These are phyloP conservation scores for Gymnopilus junonius DNA, from an alignment of 768 basidiomycete genomes.

Conservation along the genomic window DNA sequence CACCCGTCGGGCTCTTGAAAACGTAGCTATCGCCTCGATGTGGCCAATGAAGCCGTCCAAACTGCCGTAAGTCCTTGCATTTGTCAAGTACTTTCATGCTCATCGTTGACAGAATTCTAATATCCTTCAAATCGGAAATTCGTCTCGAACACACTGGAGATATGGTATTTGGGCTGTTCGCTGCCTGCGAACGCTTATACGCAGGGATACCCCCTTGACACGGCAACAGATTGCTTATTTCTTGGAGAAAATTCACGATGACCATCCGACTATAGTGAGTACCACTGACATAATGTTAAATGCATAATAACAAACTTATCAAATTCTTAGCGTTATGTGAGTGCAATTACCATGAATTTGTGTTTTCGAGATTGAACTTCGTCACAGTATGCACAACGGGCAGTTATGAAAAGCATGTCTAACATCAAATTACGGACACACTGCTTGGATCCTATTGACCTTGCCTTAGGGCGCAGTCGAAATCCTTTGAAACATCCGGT, in stretches of 20 bases:
- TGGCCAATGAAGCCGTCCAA: conserved; percentile 45
- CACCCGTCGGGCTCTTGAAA: conserved; percentile 43
- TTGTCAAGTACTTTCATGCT: neutral
- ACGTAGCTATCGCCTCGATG: conserved; percentile 48
- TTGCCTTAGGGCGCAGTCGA: conserved; percentile 62
- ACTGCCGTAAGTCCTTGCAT: conserved; percentile 43
- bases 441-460: conserved; percentile 54
- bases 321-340: conserved; percentile 58
- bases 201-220: conserved; percentile 62
- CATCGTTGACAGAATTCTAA: conserved; percentile 38
- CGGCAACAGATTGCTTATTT: conserved; percentile 58
- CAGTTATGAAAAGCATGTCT: conserved; percentile 76
- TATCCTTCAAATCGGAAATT: conserved; percentile 62
- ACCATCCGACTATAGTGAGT: conserved; percentile 70
- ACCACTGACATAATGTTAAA: neutral
- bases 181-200: conserved; percentile 67
- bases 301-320: conserved; percentile 1
- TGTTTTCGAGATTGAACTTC: conserved; percentile 2
- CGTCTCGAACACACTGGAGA: conserved; percentile 75
- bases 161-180: conserved; percentile 75
- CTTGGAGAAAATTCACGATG: conserved; percentile 61
- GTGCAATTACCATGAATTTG: conserved; percentile 20
- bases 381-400: conserved; percentile 68
- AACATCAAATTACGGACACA: conserved; percentile 84
- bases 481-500: conserved; percentile 70